phyloP scores from a whole-genome alignment of 2,329 filamentous ascomycete genomes.

The Fusarium guadeloupense region DNA sequence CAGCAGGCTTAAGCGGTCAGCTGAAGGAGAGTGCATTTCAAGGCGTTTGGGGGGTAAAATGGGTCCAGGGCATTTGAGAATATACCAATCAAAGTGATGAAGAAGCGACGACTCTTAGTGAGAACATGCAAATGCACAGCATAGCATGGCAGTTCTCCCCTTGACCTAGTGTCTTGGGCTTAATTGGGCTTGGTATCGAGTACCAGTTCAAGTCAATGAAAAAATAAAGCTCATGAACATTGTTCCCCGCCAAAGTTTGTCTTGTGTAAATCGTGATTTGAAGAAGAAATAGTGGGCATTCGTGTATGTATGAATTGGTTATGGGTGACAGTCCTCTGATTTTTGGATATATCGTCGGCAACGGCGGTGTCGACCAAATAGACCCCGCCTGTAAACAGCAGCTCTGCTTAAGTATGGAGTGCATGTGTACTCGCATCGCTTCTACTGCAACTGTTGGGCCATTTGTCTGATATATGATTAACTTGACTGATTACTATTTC shows the following conservation, averaged over 20 bases:
- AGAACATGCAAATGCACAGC: conserved; percentile 29
- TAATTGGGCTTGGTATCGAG: conserved; percentile 34
- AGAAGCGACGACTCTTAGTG: conserved; percentile 45
- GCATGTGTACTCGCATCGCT: neutral
- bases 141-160: conserved; percentile 35
- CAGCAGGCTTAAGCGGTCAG: conserved; percentile 65
- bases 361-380: neutral
- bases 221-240: conserved; percentile 51
- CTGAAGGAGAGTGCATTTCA: conserved; percentile 44
- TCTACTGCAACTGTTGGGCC: neutral
- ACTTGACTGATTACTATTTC: neutral
- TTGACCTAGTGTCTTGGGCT: conserved; percentile 42
- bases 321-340: neutral
- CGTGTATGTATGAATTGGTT: neutral
- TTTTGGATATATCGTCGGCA: neutral
- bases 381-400: neutral
- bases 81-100: conserved; percentile 51
- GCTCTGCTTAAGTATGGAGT: neutral
- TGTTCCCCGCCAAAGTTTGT: conserved; percentile 43
- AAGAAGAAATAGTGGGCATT: neutral
- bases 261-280: neutral
- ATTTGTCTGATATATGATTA: no score
- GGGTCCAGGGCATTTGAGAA: conserved; percentile 48
- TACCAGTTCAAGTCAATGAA: conserved; percentile 46
- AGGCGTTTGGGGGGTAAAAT: conserved; percentile 58